phyloP scores from a whole-genome alignment of 192 early-diverging fungal species.

The Phycomyces blakesleeanus region DNA sequence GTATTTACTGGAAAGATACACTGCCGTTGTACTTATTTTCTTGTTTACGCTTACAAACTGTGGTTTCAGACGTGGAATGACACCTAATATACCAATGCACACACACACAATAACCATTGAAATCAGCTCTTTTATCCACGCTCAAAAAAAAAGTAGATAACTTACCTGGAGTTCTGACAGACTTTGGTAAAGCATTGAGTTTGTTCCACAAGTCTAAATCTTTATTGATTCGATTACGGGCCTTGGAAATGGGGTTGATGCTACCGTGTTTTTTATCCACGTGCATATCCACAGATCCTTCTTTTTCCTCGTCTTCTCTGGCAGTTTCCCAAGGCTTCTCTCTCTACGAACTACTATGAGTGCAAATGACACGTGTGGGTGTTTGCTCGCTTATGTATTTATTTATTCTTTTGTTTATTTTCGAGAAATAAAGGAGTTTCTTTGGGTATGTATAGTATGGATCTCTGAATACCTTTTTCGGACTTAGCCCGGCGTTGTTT shows the following conservation, averaged over 20 bases:
- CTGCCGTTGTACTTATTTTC: conserved; percentile 13
- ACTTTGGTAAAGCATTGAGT: background rate
- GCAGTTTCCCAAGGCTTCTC: background rate
- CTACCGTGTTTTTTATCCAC: background rate
- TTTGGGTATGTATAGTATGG: too few relatives aligned
- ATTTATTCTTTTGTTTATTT: too few relatives aligned
- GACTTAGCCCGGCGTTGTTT: too few relatives aligned
- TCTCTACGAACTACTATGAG: too few relatives aligned
- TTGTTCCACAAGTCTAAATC: background rate
- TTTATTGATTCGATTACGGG: background rate
- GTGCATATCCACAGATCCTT: background rate
- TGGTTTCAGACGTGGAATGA: background rate
- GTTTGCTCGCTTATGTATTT: too few relatives aligned
- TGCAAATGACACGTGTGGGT: too few relatives aligned
- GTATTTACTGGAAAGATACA: conserved; percentile 17
- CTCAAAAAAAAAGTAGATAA: background rate
- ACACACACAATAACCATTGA: background rate
- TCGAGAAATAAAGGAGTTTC: too few relatives aligned
- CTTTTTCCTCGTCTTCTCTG: background rate
- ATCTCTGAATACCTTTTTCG: too few relatives aligned
- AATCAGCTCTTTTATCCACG: background rate
- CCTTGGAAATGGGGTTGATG: background rate
- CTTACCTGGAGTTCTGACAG: background rate
- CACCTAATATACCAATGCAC: background rate
- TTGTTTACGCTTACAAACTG: conserved; percentile 1